phyloP scores from a whole-genome alignment of 371 early-diverging fungal genomes.

The Nematocida sp. region DNA sequence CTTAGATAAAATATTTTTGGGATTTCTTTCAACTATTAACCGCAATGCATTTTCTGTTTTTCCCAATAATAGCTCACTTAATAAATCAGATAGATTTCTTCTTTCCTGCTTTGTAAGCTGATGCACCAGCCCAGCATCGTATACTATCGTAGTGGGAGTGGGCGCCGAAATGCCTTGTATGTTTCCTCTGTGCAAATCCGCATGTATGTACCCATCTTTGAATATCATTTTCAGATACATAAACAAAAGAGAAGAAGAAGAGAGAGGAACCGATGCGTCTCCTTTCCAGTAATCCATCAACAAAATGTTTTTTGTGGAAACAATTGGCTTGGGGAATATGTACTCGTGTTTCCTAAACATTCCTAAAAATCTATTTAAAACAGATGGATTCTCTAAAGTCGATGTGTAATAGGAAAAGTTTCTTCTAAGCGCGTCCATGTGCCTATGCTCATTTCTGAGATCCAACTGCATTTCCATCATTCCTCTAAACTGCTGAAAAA shows the following conservation, averaged over 20 bases:
- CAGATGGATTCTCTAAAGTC: not conserved
- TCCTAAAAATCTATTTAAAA: not conserved
- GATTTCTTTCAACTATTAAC: slow-evolving; percentile 22
- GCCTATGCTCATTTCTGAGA: slow-evolving; percentile 74
- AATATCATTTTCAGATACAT: slow-evolving; percentile 70
- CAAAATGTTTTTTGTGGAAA: slow-evolving; percentile 41
- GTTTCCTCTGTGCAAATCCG: slow-evolving; percentile 59
- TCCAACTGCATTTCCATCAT: slow-evolving; percentile 86
- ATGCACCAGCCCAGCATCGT: slow-evolving; percentile 44
- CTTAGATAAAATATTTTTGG: not conserved
- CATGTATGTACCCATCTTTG: slow-evolving; percentile 69
- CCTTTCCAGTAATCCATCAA: slow-evolving; percentile 31
- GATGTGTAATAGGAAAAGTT: slow-evolving; percentile 68
- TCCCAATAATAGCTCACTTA: slow-evolving; percentile 7
- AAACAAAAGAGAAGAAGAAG: slow-evolving; percentile 65
- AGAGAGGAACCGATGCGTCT: slow-evolving; percentile 62
- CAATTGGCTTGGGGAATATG: slow-evolving; percentile 54
- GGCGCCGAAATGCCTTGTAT: not conserved
- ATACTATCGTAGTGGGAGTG: not conserved
- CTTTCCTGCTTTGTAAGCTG: slow-evolving; percentile 7
- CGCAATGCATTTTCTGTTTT: slow-evolving; percentile 5
- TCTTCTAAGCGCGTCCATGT: slow-evolving; percentile 71
- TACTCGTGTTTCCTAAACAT: slow-evolving; percentile 29
- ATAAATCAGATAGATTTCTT: slow-evolving; percentile 26
- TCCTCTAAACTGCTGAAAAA: slow-evolving; percentile 75